These are phyloP conservation scores for Bisporella sp. DNA, from an alignment of 2,329 filamentous ascomycete genomes.

Conservation along the genomic window DNA sequence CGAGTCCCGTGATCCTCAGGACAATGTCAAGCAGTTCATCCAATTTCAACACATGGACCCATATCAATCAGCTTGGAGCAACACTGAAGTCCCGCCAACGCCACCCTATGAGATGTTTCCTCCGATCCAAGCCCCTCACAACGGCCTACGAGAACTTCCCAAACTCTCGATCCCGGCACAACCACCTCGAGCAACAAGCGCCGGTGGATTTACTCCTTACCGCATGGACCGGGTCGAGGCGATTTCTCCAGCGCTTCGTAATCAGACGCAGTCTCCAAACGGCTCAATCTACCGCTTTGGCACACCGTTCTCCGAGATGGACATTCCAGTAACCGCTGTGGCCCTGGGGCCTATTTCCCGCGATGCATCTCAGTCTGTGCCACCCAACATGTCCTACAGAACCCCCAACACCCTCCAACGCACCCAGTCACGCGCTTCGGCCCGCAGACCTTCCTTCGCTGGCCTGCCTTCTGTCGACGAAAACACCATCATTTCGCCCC, in stretches of 20 bases:
- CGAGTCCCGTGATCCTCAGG: constrained; percentile 72
- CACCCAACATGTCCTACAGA: constrained; percentile 84
- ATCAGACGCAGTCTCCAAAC: constrained; percentile 41
- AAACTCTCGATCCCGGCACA: constrained; percentile 51
- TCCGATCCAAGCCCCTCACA: constrained; percentile 44
- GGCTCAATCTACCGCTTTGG: constrained; percentile 65
- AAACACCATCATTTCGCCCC: constrained; percentile 34
- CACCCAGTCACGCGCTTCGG: constrained; percentile 39
- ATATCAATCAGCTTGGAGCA: constrained; percentile 20
- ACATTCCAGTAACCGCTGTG: constrained; percentile 73
- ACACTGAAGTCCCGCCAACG: constrained; percentile 55
- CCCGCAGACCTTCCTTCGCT: constrained; percentile 60
- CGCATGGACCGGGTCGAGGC: constrained; percentile 45
- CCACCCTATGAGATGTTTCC: constrained; percentile 63
- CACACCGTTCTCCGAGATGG: constrained; percentile 88
- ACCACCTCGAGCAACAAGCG: constrained; percentile 24
- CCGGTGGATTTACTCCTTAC: constrained; percentile 39
- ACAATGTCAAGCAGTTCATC: constrained; percentile 89
- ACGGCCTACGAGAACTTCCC: constrained; percentile 52
- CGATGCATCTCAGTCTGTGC: constrained; percentile 81
- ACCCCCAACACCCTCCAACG: constrained; percentile 21
- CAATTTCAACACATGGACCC: constrained; percentile 68
- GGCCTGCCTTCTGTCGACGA: constrained; percentile 65
- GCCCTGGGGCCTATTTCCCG: constrained; percentile 66
- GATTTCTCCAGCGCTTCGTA: constrained; percentile 48